Base-by-base conservation (phyloP, 257 asterid genomes). In the Solanum chmielewskii region DNA sequence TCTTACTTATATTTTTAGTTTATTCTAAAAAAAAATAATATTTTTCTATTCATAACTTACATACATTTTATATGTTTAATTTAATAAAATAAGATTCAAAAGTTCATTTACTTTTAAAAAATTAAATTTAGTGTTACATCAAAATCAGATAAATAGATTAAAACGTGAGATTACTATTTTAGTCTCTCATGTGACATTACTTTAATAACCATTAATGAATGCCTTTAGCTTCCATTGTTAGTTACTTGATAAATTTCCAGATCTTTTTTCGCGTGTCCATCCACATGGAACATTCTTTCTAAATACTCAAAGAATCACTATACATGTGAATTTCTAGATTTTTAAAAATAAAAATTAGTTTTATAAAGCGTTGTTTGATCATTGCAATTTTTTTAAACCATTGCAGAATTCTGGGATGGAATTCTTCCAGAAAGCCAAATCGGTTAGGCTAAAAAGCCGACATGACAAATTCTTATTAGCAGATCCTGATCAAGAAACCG, bases 381-480 rank as follows among this genome's bases (percentile, higher is more conserved):
- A 84, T 66, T 84, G 39, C 68, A 5, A 27, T 6, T 6, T 62
- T 45, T 83, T 73, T 83, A 21, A 15, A 33, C 42, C 70, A 84
- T 86, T 76, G 44, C 92, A 94, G 97, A 90, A 84, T 49, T 89
- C 97, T 21, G 95, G 93, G 33, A 94, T 96, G 98, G 98, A 95
- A 6, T 91, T 96, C 88, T 95, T 96, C 92, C 83, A 82, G 81
- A 92, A 88, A 39, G 98, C 97, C 5, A 93, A 91, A 91, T 84
- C 93, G 37, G 93, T 96, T 59, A 86, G 98, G 92, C 93, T 96
- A 33, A 93, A 87, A 85, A 93, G 98, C 93, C 93, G 91, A 85
- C 98, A 94, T 90, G 93, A 93, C 84, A 97, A 97, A 87, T 97
- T 86, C 87, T 85, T 97, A 35, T 74, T 91, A 11, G 99, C 99